Evolutionary conservation across 2,329 filamentous ascomycete species (phyloP).

Genomic region (Talaromyces rugulosus): DNA sequence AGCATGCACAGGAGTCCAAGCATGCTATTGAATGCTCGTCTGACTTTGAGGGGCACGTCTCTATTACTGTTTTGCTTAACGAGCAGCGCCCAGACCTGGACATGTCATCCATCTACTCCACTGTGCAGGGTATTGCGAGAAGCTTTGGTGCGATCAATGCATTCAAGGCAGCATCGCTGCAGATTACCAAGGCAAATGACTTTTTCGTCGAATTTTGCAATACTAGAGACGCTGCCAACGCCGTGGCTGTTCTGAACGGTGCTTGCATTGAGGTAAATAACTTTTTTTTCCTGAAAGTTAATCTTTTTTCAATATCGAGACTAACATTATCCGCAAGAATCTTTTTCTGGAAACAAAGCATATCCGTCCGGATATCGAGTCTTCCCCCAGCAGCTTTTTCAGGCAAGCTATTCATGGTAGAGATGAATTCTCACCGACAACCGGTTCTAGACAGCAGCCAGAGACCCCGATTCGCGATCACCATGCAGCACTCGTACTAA

Average conservation of each 20-base stretch:
- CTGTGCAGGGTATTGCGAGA: conserved; percentile 37
- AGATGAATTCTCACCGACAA: conserved; percentile 6
- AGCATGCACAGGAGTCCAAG: conserved; percentile 40
- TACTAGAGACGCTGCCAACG: conserved; percentile 32
- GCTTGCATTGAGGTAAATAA: conserved; percentile 29
- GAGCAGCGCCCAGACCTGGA: conserved; percentile 19
- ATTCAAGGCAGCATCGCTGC: conserved; percentile 25
- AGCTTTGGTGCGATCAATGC: conserved; percentile 37
- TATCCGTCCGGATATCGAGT: conserved; percentile 28
- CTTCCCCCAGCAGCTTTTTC: conserved; percentile 6
- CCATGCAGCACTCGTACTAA: conserved; percentile 17
- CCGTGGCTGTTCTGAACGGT: conserved; percentile 31
- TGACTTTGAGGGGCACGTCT: conserved; percentile 54
- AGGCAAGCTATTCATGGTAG: conserved; percentile 3
- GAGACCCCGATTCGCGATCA: conserved; percentile 7
- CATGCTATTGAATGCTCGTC: conserved; percentile 27
- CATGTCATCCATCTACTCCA: conserved; percentile 41
- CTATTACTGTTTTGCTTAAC: conserved; percentile 46
- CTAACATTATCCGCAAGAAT: conserved; percentile 17
- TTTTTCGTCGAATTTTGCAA: conserved; percentile 40
- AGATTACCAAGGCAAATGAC: conserved; percentile 27
- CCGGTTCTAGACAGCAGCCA: background rate
- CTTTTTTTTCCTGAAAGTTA: background rate
- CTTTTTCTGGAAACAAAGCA: conserved; percentile 27
- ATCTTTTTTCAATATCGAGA: background rate